Base-by-base conservation (phyloP, 176 grass and related monocot species). In the Oryza rufipogon region DNA sequence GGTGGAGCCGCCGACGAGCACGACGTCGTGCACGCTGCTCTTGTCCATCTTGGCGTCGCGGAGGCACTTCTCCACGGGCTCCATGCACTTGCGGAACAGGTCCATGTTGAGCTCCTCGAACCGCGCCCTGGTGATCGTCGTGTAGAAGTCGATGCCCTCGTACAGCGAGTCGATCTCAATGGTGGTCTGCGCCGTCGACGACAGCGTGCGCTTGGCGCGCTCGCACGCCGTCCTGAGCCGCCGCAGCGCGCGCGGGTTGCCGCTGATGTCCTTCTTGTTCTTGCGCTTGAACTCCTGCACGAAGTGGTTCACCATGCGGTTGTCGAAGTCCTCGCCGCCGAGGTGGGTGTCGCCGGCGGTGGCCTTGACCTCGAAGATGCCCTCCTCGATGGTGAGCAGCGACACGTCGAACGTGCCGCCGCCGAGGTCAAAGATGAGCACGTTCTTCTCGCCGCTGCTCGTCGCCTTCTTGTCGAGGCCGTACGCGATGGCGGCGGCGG, bases 1-100 rank as follows among this genome's bases (percentile, higher is more conserved):
- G 61, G 95, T 97, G 46, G 92, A 97, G 20, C 95, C 95, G 34
- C 95, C 95, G 2, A 97, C 95, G 23, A 97, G 89, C n/a, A 97
- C 95, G 1, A 97, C 95, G 76, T 97, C 95, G 81, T 97, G 76
- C 75, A 97, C 70, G 2, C 14, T 86, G 85, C 92, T 91, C 88
- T 97, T 97, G 89, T 97, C 95, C 95, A 97, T 97, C 89, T 97
- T 97, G 63, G 95, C 95, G 81, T 97, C 95, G 6, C 95, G 90
- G 64, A 95, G 86, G 68, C 95, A 97, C 91, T 97, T 97, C 89
- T 97, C 95, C 69, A 97, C 92, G 3, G 91, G 91, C 79, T 97
- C 92, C 91, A 93, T 97, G 84, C 95, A 97, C 79, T 95, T 97
- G 72, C 92, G 91, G 88, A 95, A 97, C 1, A 97, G 87, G 66